Evolutionary conservation across 2,329 filamentous ascomycete species (phyloP).

Genomic region (Fusarium domesticum): DNA sequence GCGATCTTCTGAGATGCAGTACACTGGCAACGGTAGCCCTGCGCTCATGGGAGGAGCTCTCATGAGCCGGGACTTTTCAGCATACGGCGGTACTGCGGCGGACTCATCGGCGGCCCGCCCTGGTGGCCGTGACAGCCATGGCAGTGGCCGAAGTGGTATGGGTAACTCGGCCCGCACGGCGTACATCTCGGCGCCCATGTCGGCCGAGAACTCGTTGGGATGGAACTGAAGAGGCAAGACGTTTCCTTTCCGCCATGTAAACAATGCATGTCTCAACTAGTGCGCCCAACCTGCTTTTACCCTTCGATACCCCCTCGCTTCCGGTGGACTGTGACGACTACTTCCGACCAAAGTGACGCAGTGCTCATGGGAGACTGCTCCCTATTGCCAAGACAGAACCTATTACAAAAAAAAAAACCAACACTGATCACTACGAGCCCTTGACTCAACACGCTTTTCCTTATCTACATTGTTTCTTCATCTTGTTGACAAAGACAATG

Average conservation of each 20-base stretch:
- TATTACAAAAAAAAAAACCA: not conserved
- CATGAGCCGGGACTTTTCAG: constrained; percentile 54
- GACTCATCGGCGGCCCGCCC: constrained; percentile 14
- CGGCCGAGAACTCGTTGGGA: constrained; percentile 89
- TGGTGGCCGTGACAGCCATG: constrained; percentile 56
- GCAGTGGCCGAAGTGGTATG: constrained; percentile 59
- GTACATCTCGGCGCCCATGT: constrained; percentile 83
- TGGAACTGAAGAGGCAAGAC: constrained; percentile 65
- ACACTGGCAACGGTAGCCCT: constrained; percentile 49
- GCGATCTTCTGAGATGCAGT: constrained; percentile 51
- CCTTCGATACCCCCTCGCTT: constrained; percentile 36
- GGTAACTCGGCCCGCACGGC: constrained; percentile 55
- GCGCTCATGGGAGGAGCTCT: constrained; percentile 69
- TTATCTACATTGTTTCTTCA: constrained; percentile 18
- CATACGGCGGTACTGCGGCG: constrained; percentile 48
- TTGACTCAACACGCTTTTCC: constrained; percentile 26
- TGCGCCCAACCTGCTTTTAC: constrained; percentile 24
- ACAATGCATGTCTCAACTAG: constrained; percentile 21
- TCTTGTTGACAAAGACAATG: constrained; percentile 22
- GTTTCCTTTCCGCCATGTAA: constrained; percentile 12
- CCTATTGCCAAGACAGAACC: not conserved
- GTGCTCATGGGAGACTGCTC: constrained; percentile 8
- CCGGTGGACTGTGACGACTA: constrained; percentile 29
- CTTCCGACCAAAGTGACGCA: constrained; percentile 21
- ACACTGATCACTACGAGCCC: constrained; percentile 14